Evolutionary conservation across 352 stramenopile genomes (phyloP).

Genomic region (Phytophthora palmivora): DNA sequence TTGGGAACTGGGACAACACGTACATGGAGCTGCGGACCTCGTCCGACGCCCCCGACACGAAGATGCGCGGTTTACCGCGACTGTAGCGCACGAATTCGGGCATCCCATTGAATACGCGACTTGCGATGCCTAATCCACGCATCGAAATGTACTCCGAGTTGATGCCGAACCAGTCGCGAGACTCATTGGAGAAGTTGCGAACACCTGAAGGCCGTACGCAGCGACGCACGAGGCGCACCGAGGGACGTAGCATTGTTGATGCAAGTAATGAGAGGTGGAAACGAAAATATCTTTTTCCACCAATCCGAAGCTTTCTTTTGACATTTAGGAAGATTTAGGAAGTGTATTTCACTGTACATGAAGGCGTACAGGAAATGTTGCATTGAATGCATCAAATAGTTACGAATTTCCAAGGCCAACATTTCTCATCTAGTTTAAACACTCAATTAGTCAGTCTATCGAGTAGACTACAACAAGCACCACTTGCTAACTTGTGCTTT

Average conservation of each 20-base stretch:
- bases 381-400: too few relatives aligned
- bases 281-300: too few relatives aligned
- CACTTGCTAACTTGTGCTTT: too few relatives aligned
- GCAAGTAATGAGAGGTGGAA: constrained; percentile 9
- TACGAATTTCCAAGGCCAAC: too few relatives aligned
- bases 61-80: constrained; percentile 33
- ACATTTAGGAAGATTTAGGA: too few relatives aligned
- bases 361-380: too few relatives aligned
- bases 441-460: too few relatives aligned
- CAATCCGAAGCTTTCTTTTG: too few relatives aligned
- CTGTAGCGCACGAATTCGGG: constrained; percentile 31
- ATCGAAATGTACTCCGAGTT: constrained; percentile 34
- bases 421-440: too few relatives aligned
- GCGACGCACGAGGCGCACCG: background rate
- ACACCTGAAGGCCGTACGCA: background rate
- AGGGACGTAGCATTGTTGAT: constrained; percentile 18
- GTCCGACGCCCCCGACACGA: constrained; percentile 38
- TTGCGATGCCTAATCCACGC: constrained; percentile 28
- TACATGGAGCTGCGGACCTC: constrained; percentile 61
- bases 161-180: constrained; percentile 26
- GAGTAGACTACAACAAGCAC: too few relatives aligned
- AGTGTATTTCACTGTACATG: too few relatives aligned
- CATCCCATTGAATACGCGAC: constrained; percentile 26
- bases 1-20: constrained; percentile 55
- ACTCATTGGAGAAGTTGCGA: constrained; percentile 21